phyloP scores from a whole-genome alignment of 2,329 filamentous ascomycete species.

The Penicillium occitanis region DNA sequence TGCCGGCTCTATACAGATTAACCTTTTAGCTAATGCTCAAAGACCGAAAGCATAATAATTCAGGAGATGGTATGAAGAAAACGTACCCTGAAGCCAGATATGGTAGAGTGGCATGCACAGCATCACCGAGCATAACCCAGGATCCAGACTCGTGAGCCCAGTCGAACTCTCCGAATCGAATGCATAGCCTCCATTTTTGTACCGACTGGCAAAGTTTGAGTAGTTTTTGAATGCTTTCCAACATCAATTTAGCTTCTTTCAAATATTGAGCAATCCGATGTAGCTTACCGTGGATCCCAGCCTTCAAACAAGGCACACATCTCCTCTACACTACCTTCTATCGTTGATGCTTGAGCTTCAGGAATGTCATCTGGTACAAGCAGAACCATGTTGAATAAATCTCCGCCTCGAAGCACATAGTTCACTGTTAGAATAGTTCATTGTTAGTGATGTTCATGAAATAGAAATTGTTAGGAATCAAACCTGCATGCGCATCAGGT shows the following conservation, averaged over 20 bases:
- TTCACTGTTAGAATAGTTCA: constrained; percentile 41
- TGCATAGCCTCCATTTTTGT: constrained; percentile 62
- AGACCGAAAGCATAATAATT: constrained; percentile 31
- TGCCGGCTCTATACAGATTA: constrained; percentile 49
- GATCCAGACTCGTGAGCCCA: not conserved
- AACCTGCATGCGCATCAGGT: constrained; percentile 12
- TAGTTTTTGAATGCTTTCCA: constrained; percentile 47
- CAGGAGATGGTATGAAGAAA: too few relatives aligned
- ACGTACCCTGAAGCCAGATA: constrained; percentile 40
- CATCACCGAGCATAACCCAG: constrained; percentile 57
- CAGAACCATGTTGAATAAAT: constrained; percentile 50
- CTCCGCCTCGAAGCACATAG: constrained; percentile 60
- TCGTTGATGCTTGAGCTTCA: constrained; percentile 50
- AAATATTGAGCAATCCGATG: not conserved
- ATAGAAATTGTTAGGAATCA: not conserved
- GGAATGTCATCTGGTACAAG: constrained; percentile 64
- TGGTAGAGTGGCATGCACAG: constrained; percentile 64
- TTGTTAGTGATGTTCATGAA: not conserved
- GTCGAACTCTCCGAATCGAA: constrained; percentile 57
- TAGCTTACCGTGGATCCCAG: constrained; percentile 55
- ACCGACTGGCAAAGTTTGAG: constrained; percentile 58
- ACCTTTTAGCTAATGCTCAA: not conserved
- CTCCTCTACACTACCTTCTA: constrained; percentile 54
- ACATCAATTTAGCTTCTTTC: not conserved
- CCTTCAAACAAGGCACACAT: constrained; percentile 55